Evolutionary conservation across 805 yeast genomes (phyloP).

Genomic region (Kuraishia piskuri): DNA sequence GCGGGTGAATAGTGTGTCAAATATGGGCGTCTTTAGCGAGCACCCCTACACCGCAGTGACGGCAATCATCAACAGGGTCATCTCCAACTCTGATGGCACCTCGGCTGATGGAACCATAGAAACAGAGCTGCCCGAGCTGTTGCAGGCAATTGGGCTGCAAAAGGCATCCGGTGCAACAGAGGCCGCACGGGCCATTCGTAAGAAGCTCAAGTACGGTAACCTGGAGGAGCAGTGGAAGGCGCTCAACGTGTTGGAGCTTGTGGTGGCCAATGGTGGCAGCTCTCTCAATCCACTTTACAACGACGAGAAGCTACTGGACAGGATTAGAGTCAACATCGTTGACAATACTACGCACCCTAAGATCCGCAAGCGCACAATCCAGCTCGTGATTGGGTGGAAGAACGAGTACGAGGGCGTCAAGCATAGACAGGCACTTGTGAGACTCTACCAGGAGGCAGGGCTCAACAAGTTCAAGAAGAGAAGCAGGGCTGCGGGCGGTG

Average conservation of each 20-base stretch:
- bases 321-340: conserved; percentile 40
- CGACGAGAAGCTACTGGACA: conserved; percentile 60
- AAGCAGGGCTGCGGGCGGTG: conserved; percentile 4
- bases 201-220: conserved; percentile 81
- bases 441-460: conserved; percentile 37
- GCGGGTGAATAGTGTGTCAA: too few species aligned
- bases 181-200: conserved; percentile 86
- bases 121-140: conserved; percentile 43
- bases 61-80: conserved; percentile 47
- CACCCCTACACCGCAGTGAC: conserved; percentile 69
- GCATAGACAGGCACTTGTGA: conserved; percentile 40
- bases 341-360: conserved; percentile 28
- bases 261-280: conserved; percentile 47
- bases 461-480: conserved; percentile 8
- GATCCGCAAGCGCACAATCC: conserved; percentile 38
- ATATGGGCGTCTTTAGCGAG: conserved; percentile 49
- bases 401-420: conserved; percentile 40
- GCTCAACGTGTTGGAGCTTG: conserved; percentile 43
- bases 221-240: conserved; percentile 58
- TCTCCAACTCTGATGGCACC: conserved; percentile 30
- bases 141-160: conserved; percentile 41
- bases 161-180: conserved; percentile 44
- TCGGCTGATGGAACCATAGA: conserved; percentile 30
- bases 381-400: conserved; percentile 62
- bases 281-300: conserved; percentile 42